Percentiles rank a stretch among this genome's conserved stretches.
These are phyloP conservation scores for Chaetomium tenue DNA, from an alignment of 495 filamentous ascomycete species.

Conservation along the genomic window DNA sequence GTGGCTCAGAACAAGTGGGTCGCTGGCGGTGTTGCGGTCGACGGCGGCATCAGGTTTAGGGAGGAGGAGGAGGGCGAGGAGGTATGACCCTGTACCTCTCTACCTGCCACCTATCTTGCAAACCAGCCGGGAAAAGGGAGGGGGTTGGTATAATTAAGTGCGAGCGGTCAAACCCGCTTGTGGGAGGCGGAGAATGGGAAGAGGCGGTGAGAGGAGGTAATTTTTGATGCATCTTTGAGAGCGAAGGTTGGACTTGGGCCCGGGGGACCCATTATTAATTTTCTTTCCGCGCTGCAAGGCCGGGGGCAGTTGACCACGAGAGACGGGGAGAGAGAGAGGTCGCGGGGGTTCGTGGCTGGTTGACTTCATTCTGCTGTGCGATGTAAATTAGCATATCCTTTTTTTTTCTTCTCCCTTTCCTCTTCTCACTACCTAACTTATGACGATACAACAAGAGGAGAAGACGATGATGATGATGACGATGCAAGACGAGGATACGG, in stretches of 20 bases:
- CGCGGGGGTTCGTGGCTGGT: background rate
- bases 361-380: background rate
- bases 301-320: no score
- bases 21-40: constrained; percentile 64
- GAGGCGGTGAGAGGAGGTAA: background rate
- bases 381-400: constrained; percentile 9
- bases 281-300: background rate
- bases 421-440: background rate
- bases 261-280: background rate
- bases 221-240: background rate
- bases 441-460: constrained; percentile 20
- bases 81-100: constrained; percentile 31
- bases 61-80: constrained; percentile 62
- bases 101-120: no score
- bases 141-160: background rate
- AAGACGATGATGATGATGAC: constrained; percentile 5
- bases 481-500: background rate
- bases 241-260: background rate
- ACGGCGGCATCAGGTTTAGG: constrained; percentile 65
- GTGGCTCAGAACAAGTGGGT: constrained; percentile 77
- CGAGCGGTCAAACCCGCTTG: background rate
- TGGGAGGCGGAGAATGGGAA: background rate
- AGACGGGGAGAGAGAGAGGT: background rate
- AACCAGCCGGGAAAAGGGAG: no score
- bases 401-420: constrained; percentile 2